Evolutionary conservation across 2,329 filamentous ascomycete species (phyloP).

Genomic region (Sporothrix euskadiensis): DNA sequence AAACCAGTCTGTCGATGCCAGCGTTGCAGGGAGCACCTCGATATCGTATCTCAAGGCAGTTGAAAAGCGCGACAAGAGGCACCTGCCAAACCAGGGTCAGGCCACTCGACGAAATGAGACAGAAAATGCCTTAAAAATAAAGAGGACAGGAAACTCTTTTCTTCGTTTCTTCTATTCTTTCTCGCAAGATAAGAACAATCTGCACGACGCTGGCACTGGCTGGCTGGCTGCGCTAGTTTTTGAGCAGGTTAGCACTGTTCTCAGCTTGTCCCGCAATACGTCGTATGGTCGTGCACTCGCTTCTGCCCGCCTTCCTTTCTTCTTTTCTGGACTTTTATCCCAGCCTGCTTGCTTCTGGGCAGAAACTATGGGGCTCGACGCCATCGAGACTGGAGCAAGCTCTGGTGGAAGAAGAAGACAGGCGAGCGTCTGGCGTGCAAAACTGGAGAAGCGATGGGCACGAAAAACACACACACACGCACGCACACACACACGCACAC

Average conservation of each 20-base stretch:
- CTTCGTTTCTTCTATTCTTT: background rate
- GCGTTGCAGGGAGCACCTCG: background rate
- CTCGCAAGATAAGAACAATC: background rate
- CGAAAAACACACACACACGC: too few relatives aligned
- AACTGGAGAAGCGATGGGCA: background rate
- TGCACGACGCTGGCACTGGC: background rate
- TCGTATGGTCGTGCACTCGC: background rate
- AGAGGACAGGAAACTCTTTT: background rate
- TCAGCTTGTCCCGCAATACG: background rate
- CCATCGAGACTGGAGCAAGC: constrained; percentile 1
- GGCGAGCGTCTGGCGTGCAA: background rate
- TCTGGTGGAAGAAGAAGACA: background rate
- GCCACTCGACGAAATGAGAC: background rate
- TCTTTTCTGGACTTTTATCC: background rate
- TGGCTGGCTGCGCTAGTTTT: constrained; percentile 12
- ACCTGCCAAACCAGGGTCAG: background rate
- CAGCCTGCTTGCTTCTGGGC: background rate
- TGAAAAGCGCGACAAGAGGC: background rate
- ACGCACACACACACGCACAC: too few relatives aligned
- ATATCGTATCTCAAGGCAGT: background rate
- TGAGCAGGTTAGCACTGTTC: constrained; percentile 6
- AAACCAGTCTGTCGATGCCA: constrained; percentile 6
- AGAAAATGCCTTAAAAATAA: background rate
- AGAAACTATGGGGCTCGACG: background rate
- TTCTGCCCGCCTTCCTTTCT: background rate